These are phyloP conservation scores for Ophiosphaerella korrae DNA, from an alignment of 2,329 filamentous ascomycete species.

Conservation along the genomic window DNA sequence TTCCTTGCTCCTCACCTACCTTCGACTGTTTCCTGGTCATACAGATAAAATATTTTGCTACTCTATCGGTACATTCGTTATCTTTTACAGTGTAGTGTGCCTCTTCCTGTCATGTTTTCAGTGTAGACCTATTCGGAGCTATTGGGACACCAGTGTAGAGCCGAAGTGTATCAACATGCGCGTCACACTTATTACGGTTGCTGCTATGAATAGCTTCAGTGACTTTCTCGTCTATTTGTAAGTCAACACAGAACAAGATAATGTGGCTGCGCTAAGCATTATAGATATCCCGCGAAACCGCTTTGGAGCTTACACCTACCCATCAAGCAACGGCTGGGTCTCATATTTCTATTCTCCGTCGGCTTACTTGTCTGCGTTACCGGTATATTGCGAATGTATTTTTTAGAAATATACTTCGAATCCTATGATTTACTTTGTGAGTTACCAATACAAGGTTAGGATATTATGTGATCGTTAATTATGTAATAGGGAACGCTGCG, in stretches of 20 bases:
- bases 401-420: constrained; percentile 32
- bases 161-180: constrained; percentile 35
- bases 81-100: constrained; percentile 24
- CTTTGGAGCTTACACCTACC: constrained; percentile 37
- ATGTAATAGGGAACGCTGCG: constrained; percentile 24
- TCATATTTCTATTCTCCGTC: constrained; percentile 33
- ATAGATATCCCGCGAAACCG: constrained; percentile 31
- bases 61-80: constrained; percentile 21
- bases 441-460: neutral
- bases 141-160: constrained; percentile 23
- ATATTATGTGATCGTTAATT: too few species aligned
- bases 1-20: constrained; percentile 36
- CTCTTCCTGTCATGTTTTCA: constrained; percentile 31
- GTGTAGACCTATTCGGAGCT: constrained; percentile 27
- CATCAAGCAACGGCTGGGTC: constrained; percentile 31
- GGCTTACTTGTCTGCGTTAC: constrained; percentile 35
- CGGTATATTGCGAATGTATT: constrained; percentile 35
- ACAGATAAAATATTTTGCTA: constrained; percentile 29
- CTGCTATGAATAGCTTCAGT: constrained; percentile 37
- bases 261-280: neutral
- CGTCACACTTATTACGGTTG: constrained; percentile 27
- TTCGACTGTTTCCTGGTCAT: constrained; percentile 32
- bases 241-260: neutral
- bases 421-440: constrained; percentile 33
- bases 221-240: constrained; percentile 38